A percentile compares a stretch with the other conserved stretches of the same genome.
Evolutionary conservation across 2,329 filamentous ascomycete genomes (phyloP).

Genomic region (Fusarium sp.): DNA sequence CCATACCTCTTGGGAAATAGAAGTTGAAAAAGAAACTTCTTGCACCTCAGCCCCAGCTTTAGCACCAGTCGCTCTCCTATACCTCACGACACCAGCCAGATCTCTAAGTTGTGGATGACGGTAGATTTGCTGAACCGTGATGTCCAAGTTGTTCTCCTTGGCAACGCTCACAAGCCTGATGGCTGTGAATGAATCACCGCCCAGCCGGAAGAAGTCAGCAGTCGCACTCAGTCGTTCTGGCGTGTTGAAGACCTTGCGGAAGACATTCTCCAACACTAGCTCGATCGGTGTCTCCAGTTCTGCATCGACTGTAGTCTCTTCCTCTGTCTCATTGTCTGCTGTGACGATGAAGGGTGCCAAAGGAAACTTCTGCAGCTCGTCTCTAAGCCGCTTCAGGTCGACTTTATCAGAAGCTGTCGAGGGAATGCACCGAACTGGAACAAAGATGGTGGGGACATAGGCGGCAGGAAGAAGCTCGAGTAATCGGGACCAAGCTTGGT

Average conservation of each 20-base stretch:
- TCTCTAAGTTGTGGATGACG: not conserved
- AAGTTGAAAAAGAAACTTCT: fast-evolving
- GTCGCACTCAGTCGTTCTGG: not conserved
- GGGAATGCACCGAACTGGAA: not conserved
- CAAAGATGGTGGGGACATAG: not conserved
- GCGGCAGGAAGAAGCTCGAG: not conserved
- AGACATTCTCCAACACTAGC: not conserved
- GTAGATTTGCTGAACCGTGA: not conserved
- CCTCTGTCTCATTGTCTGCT: not conserved
- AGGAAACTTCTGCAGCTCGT: not conserved
- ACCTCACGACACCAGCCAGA: not conserved
- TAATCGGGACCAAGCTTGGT: not conserved
- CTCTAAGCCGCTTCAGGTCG: not conserved
- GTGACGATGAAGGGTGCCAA: not conserved
- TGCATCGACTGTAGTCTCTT: not conserved
- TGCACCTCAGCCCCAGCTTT: not conserved
- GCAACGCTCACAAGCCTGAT: not conserved
- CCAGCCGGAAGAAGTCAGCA: not conserved
- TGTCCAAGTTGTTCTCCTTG: not conserved
- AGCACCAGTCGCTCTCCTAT: not conserved
- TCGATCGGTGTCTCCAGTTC: not conserved
- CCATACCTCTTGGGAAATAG: not conserved
- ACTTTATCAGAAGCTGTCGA: not conserved
- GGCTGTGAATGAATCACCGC: not conserved
- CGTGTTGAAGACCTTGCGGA: not conserved